Base-by-base conservation (phyloP, 352 stramenopile species). In the Phytophthora ohioensis region DNA sequence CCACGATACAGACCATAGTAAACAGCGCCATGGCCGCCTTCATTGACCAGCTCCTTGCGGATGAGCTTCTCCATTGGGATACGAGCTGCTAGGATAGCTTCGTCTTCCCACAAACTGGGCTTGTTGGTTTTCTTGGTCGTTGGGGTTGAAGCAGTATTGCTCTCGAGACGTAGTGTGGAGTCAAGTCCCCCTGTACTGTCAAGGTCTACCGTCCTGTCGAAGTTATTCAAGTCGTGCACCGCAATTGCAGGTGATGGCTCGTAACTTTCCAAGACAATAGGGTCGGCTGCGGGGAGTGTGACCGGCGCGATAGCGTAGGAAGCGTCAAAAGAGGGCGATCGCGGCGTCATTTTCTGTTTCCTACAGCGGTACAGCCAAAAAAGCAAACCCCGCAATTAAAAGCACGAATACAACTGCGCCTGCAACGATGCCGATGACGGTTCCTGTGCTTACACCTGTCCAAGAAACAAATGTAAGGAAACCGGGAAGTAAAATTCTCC, bases 41-140 rank as follows among this genome's bases (percentile, higher is more conserved):
- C 68, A 45, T 63, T 88, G 21, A 91, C 61, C 9, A 82, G 34
- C 17, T 74, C 58, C n/a, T 73, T 75, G 4, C 75, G 53, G 31
- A 73, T 51, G 9, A 91, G 48, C 57, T 87, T 86, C 41, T 87
- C 78, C 63, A 82, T 75, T 6, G 80, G 78, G 39, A 91, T 84
- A 11, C 82, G 76, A 8, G 73, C 76, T 34, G 67, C 65, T 1
- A 64, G 15, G 48, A 84, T 73, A 0, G 49, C 38, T 57, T 72
- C 64, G 32, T 83, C 76, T 30, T 85, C 75, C 80, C 80, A 84
- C 49, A 80, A 67, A 41, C 64, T 0, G 47, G 57, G 8, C 34
- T 69, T 60, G 15, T 9, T 60, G 12, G 56, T 51, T 32, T 52
- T 48, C 53, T 67, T 64, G n/a, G 53, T 52, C 7, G 36, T 46